A percentile compares a stretch with the other conserved stretches of the same genome.
Conservation (phyloP, 1,284 basidiomycete genomes). For the Phlebopus sp. region DNA sequence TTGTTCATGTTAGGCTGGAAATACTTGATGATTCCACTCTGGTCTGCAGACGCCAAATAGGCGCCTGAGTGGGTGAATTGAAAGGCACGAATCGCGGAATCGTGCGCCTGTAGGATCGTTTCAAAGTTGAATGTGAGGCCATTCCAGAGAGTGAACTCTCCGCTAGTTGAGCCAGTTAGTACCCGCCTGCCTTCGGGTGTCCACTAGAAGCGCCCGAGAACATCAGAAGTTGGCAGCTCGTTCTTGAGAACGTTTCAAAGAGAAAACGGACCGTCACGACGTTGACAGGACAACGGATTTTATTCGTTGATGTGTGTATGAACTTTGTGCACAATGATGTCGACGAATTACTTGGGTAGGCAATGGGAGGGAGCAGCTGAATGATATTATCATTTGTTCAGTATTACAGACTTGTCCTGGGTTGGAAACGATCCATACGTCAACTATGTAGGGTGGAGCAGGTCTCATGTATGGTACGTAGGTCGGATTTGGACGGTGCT, state of each 20-base stretch:
- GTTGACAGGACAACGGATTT: conserved; percentile 95
- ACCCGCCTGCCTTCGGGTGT: conserved; percentile 93
- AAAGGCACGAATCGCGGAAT: conserved; percentile 88
- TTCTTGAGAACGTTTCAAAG: not conserved
- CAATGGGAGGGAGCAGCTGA: conserved; percentile 89
- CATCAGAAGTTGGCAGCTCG: not conserved
- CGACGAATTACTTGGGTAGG: conserved; percentile 84
- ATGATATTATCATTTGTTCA: conserved; percentile 18
- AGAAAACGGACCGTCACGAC: conserved; percentile 74
- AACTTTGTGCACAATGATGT: conserved; percentile 95
- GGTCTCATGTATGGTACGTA: conserved; percentile 78
- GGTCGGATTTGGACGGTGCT: conserved; percentile 69
- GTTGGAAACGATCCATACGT: conserved; percentile 51
- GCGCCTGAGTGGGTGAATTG: conserved; percentile 89
- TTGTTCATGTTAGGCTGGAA: conserved; percentile 99
- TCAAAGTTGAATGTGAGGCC: conserved; percentile 99
- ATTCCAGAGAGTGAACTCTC: conserved; percentile 99
- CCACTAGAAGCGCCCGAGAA: conserved; percentile 58
- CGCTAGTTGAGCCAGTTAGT: conserved; percentile 92
- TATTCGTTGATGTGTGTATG: conserved; percentile 97
- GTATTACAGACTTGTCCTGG: conserved; percentile 13
- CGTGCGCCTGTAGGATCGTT: conserved; percentile 97
- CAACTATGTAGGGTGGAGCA: conserved; percentile 78
- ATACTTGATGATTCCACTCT: conserved; percentile 94
- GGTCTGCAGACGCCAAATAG: conserved; percentile 91